Percentiles rank a stretch among this genome's conserved stretches.
phyloP scores from a whole-genome alignment of 768 basidiomycete genomes.

The Rubroboletus satanas region DNA sequence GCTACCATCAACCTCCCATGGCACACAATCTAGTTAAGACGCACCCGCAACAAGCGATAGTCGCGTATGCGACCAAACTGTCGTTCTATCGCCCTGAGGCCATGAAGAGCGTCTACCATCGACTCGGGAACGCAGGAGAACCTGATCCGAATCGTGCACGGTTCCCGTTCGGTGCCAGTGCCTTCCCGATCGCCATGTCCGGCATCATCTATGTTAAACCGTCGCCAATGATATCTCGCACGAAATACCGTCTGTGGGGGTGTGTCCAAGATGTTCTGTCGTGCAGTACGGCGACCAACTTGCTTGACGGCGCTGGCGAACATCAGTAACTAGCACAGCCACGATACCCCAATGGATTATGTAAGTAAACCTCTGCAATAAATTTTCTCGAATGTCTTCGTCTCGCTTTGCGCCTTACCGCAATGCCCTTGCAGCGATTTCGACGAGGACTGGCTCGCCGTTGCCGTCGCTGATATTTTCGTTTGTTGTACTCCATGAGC shows the following conservation, averaged over 20 bases:
- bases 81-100: conserved; percentile 54
- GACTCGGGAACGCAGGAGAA: conserved; percentile 40
- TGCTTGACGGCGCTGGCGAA: conserved; percentile 12
- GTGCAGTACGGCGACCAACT: conserved; percentile 2
- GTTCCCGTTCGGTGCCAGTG: conserved; percentile 4
- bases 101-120: conserved; percentile 47
- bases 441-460: conserved; percentile 69
- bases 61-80: conserved; percentile 49
- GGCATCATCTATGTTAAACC: conserved; percentile 24
- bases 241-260: neutral
- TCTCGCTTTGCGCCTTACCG: conserved; percentile 46
- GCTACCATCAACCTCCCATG: neutral
- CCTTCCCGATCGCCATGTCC: conserved; percentile 18
- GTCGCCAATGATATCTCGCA: conserved; percentile 3
- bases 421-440: conserved; percentile 53
- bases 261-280: neutral
- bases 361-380: conserved; percentile 5
- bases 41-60: conserved; percentile 41
- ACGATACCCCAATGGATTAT: conserved; percentile 14
- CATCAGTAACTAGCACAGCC: conserved; percentile 19
- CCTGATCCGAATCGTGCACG: conserved; percentile 37
- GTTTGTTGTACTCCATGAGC: conserved; percentile 81
- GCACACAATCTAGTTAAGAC: conserved; percentile 1
- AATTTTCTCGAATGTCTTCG: conserved; percentile 19
- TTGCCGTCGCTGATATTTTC: conserved; percentile 73